Conservation (phyloP, 495 filamentous ascomycete species). For the Tuber umbilicatum region DNA sequence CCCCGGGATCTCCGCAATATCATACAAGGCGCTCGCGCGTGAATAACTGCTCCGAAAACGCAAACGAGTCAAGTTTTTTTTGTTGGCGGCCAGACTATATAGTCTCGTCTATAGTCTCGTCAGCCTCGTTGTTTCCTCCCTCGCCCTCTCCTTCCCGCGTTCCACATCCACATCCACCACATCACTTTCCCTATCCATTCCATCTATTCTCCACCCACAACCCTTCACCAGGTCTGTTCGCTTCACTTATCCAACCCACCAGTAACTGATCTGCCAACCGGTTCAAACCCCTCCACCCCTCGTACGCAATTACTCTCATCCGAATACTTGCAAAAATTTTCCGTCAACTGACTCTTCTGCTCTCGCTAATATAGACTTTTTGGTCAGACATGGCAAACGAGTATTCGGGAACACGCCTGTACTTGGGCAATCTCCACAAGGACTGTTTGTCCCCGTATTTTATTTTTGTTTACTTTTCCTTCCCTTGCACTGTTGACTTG, state of each 20-base stretch:
- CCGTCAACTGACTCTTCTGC: conserved; percentile 23
- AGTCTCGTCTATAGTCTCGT: neutral
- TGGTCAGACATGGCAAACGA: conserved; percentile 44
- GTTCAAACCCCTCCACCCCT: conserved; percentile 10
- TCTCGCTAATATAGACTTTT: conserved; percentile 9
- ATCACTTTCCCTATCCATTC: neutral
- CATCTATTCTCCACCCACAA: conserved; percentile 8
- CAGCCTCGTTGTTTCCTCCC: neutral
- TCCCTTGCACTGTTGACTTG: conserved; percentile 3
- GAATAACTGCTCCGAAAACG: neutral
- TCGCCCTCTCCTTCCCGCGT: neutral
- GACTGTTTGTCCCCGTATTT: conserved; percentile 65
- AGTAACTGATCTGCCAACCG: conserved; percentile 9
- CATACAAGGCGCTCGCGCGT: neutral
- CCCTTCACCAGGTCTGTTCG: conserved; percentile 9
- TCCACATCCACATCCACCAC: conserved; percentile 1
- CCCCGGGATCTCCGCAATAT: neutral
- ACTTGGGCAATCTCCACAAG: conserved; percentile 95
- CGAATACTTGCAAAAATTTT: conserved; percentile 11
- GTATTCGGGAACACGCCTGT: conserved; percentile 87
- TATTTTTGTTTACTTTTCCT: conserved; percentile 37
- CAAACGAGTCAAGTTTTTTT: neutral
- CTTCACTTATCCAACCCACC: conserved; percentile 22
- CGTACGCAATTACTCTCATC: conserved; percentile 21
- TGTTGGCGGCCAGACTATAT: neutral